Base-by-base conservation (phyloP, 495 filamentous ascomycete species). In the Trichoderma gamsii region DNA sequence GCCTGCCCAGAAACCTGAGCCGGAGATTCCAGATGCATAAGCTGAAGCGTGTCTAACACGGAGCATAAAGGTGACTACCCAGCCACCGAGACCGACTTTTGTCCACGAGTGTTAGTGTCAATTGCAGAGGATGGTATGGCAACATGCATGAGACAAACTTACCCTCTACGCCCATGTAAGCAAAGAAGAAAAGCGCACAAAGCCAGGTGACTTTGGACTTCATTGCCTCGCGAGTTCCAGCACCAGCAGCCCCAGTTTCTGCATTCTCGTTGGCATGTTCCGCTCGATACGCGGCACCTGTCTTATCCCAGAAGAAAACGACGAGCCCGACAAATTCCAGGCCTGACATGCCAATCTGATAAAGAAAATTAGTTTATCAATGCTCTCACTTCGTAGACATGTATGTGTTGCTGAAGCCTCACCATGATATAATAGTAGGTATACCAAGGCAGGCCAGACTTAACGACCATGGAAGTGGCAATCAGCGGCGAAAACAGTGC, bases 41-140 rank as follows among this genome's bases (percentile, higher is more conserved):
- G 88, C 86, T 51, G 88, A 83, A 5, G 90, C 92, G 67, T 88
- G 77, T 13, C 93, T 88, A 61, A 92, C 89, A 32, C 79, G 83
- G 69, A 95, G 88, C 77, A 96, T 85, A 78, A 94, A 96, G 2
- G 90, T 91, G 52, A 93, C 90, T 49, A 96, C 88, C 93, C 92
- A 97, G 18, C 93, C 90, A 41, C 92, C 91, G 0, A 96, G 82
- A 0, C 89, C 87, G 25, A 97, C 92, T 69, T 8, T 29, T 18
- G 3, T 16, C 7, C 35, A 43, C 21, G 61, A 25, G 16, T 41
- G 21, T 65, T 21, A 41, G 63, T 43, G 5, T 65, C 4, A 23
- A 7, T 16, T 29, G 64, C 23, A 9, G 38, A 15, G 16, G 32
- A 52, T 23, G 21, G 2, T 46, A 46, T 46, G 7, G 13, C 43